Conservation (phyloP, 768 basidiomycete genomes). For the Lyophyllum shimeji region DNA sequence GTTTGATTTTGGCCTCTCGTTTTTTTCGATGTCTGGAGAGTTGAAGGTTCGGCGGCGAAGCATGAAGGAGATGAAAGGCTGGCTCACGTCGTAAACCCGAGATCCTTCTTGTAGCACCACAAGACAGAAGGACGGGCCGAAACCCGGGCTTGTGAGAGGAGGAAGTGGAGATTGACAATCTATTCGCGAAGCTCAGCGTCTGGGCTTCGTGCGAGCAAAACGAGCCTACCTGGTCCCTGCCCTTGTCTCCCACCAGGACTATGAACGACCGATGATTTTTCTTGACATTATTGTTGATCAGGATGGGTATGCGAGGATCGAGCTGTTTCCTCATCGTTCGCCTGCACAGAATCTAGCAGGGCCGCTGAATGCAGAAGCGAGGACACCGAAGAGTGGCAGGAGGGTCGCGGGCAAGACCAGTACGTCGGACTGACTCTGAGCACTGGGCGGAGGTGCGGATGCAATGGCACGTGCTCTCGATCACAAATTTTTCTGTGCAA, state of each 20-base stretch:
- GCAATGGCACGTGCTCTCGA: neutral
- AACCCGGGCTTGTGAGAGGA: slow-evolving; percentile 88
- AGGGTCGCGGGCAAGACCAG: neutral
- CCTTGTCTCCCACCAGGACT: slow-evolving; percentile 93
- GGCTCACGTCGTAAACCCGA: slow-evolving; percentile 91
- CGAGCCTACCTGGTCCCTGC: slow-evolving; percentile 78
- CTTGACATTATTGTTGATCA: slow-evolving; percentile 93
- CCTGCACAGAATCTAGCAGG: neutral
- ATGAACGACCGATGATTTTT: slow-evolving; percentile 93
- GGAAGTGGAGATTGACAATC: slow-evolving; percentile 94
- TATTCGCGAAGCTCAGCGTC: slow-evolving; percentile 24
- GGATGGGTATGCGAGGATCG: slow-evolving; percentile 88
- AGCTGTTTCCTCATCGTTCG: slow-evolving; percentile 77
- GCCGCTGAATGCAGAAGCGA: neutral
- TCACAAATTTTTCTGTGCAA: neutral
- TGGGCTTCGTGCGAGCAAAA: neutral
- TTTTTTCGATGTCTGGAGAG: slow-evolving; percentile 97
- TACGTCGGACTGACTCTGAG: too few relatives aligned
- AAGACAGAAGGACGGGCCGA: slow-evolving; percentile 89
- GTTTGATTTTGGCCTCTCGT: slow-evolving; percentile 93
- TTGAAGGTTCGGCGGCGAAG: too few relatives aligned
- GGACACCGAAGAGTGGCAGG: neutral
- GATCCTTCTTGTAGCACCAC: slow-evolving; percentile 99
- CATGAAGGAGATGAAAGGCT: slow-evolving; percentile 2
- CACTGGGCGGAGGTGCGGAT: too few relatives aligned